Evolutionary conservation across 768 basidiomycete species (phyloP).

Genomic region (Lactarius hatsudake): DNA sequence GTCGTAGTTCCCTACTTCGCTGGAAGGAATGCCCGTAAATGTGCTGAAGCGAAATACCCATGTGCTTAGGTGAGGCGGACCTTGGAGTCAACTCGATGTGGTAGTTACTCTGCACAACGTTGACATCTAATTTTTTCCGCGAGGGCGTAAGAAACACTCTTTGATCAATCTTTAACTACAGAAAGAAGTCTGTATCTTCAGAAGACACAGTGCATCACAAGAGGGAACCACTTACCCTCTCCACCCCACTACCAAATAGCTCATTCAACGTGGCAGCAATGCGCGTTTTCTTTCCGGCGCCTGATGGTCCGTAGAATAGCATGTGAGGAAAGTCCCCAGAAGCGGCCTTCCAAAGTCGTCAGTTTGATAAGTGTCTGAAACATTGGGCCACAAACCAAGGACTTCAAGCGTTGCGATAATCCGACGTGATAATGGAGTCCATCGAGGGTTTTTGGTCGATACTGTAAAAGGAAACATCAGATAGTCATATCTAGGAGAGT

Average conservation of each 20-base stretch:
- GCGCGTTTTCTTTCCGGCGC: constrained; percentile 97
- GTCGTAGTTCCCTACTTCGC: constrained; percentile 95
- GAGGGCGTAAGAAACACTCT: constrained; percentile 92
- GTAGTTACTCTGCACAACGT: constrained; percentile 95
- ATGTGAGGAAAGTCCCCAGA: constrained; percentile 97
- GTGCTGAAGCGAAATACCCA: background rate
- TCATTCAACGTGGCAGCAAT: constrained; percentile 87
- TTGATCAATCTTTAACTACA: constrained; percentile 95
- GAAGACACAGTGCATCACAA: background rate
- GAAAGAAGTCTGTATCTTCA: background rate
- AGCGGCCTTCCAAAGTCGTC: constrained; percentile 51
- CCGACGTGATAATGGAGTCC: constrained; percentile 85
- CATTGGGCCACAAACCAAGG: constrained; percentile 53
- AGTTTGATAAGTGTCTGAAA: background rate
- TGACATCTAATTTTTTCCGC: constrained; percentile 91
- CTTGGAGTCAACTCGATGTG: constrained; percentile 98
- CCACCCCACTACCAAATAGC: constrained; percentile 87
- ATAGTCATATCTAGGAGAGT: background rate
- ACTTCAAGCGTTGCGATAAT: constrained; percentile 75
- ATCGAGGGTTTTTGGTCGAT: constrained; percentile 80
- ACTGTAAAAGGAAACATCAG: constrained; percentile 43
- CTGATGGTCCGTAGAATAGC: constrained; percentile 95
- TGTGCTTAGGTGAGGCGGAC: constrained; percentile 41
- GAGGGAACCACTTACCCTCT: constrained; percentile 60
- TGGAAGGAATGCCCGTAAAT: constrained; percentile 34